Evolutionary conservation across 495 filamentous ascomycete genomes (phyloP), one percentile per base, ranked within the genome.

Genomic region (Penicillium psychrofluorescens): DNA sequence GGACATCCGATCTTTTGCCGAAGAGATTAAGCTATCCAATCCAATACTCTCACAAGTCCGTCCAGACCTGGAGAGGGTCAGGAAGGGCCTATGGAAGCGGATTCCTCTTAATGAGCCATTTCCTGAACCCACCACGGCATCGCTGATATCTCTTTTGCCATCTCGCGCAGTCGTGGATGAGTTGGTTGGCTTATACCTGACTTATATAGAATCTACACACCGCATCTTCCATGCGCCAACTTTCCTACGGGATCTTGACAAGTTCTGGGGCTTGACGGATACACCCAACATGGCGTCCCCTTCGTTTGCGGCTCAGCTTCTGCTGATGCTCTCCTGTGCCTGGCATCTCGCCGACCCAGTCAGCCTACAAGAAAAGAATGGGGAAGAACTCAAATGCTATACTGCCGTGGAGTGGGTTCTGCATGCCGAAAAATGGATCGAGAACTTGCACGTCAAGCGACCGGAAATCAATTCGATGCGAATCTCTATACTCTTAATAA

Each of bases 291-390:
- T 60, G 27, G 38, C 61, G 3, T 59, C 65, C 0, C 47, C 68
- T 6, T 54, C 62, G 1, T 84, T 84, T 45, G 51, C 79, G 1
- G 64, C 80, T 3, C 79, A 81, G 45, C 53, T 87, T 4, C 72
- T 85, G 45, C 57, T 87, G 10, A 71, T 83, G n/a, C 69, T 85
- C 53, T 77, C 81, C 8, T 78, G 81, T 44, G 81, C 81, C 2
- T 71, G 71, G 53, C 67, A 68, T 10, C 48, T 69, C 28, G 58
- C 63, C 7, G 64, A 70, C 43, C 38, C 53, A 9, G 38, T 45
- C 27, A 55, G 48, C 30, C 49, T 70, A 2, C 61, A 65, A 33
- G 71, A 72, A 15, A 77, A 83, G 40, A 78, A 79, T 15, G 68
- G 73, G 6, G 48, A 40, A 0, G 64, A 61, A 33, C 57, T 71